phyloP scores from a whole-genome alignment of 179 eudicot species.

The Camellia oleifera region DNA sequence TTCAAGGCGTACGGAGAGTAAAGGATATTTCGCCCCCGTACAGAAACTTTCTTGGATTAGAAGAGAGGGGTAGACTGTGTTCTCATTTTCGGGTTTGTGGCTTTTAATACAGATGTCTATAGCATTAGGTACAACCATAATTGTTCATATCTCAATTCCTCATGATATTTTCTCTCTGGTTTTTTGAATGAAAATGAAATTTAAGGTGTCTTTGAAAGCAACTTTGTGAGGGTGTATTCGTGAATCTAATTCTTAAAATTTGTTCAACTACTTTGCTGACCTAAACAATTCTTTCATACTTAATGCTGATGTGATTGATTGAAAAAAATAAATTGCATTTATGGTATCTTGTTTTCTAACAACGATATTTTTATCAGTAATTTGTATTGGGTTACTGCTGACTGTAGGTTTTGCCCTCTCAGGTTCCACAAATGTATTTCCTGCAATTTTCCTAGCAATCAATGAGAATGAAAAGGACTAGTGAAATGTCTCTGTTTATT shows the following conservation, averaged over 20 bases:
- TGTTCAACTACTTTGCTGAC: background rate
- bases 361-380: background rate
- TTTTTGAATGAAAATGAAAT: background rate
- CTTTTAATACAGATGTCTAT: constrained; percentile 59
- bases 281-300: too few relatives aligned
- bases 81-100: constrained; percentile 9
- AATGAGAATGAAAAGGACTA: background rate
- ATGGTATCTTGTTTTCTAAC: background rate
- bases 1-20: too few relatives aligned
- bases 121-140: constrained; percentile 55
- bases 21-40: too few relatives aligned
- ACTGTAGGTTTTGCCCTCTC: background rate
- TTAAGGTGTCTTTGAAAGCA: background rate
- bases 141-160: constrained; percentile 28
- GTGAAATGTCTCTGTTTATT: too few relatives aligned
- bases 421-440: background rate
- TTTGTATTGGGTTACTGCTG: too few relatives aligned
- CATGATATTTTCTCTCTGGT: background rate
- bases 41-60: background rate
- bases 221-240: too few relatives aligned
- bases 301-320: too few relatives aligned
- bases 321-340: background rate
- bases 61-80: too few relatives aligned
- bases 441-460: background rate
- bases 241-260: background rate